Conservation (phyloP, 2,329 filamentous ascomycete genomes). For the Arachnomyces sp. region DNA sequence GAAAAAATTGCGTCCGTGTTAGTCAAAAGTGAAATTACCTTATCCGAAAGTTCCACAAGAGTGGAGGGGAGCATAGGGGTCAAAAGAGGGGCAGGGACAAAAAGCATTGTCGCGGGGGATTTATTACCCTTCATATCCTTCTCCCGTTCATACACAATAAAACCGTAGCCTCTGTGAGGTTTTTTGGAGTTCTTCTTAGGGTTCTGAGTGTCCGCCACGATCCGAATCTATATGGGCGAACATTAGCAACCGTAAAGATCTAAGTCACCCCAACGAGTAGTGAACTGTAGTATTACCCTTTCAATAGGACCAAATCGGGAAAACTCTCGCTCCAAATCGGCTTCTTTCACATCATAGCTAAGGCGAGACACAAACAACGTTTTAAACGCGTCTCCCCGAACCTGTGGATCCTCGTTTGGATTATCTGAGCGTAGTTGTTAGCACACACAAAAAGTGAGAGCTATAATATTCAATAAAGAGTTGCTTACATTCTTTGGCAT, state of each 20-base stretch:
- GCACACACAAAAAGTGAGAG: not conserved
- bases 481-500: conserved; percentile 55
- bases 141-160: conserved; percentile 93
- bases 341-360: conserved; percentile 79
- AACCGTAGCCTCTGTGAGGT: conserved; percentile 83
- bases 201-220: conserved; percentile 71
- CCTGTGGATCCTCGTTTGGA: conserved; percentile 75
- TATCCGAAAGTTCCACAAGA: conserved; percentile 13
- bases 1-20: conserved; percentile 18
- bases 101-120: conserved; percentile 32
- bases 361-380: conserved; percentile 88
- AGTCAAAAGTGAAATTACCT: conserved; percentile 25
- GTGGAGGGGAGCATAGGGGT: conserved; percentile 16
- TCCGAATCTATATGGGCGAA: conserved; percentile 60
- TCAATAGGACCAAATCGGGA: conserved; percentile 90
- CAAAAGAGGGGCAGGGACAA: conserved; percentile 28
- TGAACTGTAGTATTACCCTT: conserved; percentile 50
- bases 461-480: not conserved
- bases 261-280: not conserved
- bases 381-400: conserved; percentile 88
- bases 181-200: conserved; percentile 76
- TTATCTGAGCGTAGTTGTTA: conserved; percentile 55
- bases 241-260: conserved; percentile 13
- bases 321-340: conserved; percentile 90
- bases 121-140: conserved; percentile 95